Evolutionary conservation across 1,139 yeast species (phyloP).

Genomic region (Candida glucosophila): DNA sequence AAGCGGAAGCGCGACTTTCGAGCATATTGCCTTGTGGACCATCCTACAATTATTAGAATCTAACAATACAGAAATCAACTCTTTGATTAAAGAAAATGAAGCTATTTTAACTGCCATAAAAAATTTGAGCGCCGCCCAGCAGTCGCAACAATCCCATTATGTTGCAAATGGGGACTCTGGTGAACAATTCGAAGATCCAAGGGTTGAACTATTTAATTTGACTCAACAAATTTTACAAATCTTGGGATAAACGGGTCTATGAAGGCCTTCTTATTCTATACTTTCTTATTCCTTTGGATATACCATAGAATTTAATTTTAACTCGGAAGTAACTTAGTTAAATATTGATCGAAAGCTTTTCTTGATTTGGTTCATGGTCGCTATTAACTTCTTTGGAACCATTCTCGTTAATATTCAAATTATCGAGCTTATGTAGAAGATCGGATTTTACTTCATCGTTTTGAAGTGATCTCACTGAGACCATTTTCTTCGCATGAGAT

Average conservation of each 20-base stretch:
- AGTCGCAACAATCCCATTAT: conserved; percentile 18
- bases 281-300: no score
- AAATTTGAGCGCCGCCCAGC: conserved; percentile 38
- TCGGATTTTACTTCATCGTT: conserved; percentile 1
- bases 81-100: conserved; percentile 52
- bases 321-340: no score
- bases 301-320: no score
- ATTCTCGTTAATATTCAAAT: conserved; percentile 2
- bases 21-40: conserved; percentile 97
- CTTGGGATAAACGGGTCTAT: conserved; percentile 28
- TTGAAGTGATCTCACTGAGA: background rate
- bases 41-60: conserved; percentile 87
- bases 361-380: no score
- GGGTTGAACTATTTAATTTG: conserved; percentile 62
- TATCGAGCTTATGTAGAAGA: conserved; percentile 1
- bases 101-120: conserved; percentile 51
- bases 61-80: conserved; percentile 62
- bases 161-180: conserved; percentile 10
- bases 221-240: conserved; percentile 70
- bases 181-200: conserved; percentile 51
- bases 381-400: background rate
- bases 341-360: no score
- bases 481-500: background rate
- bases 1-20: conserved; percentile 90
- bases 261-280: no score